Base-by-base conservation (phyloP, 2,329 filamentous ascomycete species). In the Alternaria arborescens region DNA sequence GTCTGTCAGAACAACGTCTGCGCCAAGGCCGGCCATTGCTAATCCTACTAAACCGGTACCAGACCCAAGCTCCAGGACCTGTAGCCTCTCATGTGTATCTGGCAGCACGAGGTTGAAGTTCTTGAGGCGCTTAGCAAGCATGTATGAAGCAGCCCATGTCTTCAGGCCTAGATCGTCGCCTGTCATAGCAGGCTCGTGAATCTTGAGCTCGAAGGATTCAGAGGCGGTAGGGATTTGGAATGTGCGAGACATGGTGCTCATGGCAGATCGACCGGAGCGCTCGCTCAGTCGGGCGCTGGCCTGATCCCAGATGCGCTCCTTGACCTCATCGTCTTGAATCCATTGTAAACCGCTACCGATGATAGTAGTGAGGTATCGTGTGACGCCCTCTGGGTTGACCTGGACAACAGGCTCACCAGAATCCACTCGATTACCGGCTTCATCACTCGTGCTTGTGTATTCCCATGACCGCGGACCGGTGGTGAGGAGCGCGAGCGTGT, bases 21-120 rank as follows among this genome's bases (percentile, higher is more conserved):
- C 84, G 43, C 82, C 82, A 82, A 91, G 91, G 24, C 92, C 82
- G 8, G 93, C 92, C 24, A 94, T 92, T 1, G 94, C 91, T 43
- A 98, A 82, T 0, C 95, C 95, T 10, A 97, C 86, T n/a, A 99
- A 85, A 0, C 94, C 94, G 0, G 94, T 98, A 0, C 95, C 94
- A 0, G 94, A 89, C 4, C 94, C 95, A 2, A 98, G 85, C 75
- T 98, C 94, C 8, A 98, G 83, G 6, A 85, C 81, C 28, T 77
- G 62, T 14, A 61, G 47, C 24, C 56, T 64, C 7, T 56, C n/a
- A 10, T 50, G 48, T 16, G 24, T 36, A 16, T 18, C 46, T 14
- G 24, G 4, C 2, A 57, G 30, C 12, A 66, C 36, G 6, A 77
- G 41, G 4, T 66, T 36, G 16, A 85, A 73, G 3, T 61, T 64